Conservation (phyloP, 257 asterid genomes). For the Lantana camara region DNA sequence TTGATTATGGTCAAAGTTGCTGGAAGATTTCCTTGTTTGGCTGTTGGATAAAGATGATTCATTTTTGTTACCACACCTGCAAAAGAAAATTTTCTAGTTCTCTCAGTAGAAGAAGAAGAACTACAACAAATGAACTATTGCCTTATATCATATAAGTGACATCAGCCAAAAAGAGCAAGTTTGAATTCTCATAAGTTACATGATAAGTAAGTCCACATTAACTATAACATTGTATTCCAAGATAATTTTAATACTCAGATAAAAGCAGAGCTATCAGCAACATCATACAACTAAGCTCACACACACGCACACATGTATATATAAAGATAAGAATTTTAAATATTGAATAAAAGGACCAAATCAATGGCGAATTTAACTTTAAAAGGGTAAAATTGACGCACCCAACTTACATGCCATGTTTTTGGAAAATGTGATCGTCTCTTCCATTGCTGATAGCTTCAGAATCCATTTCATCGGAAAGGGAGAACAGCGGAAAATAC, state of each 20-base stretch:
- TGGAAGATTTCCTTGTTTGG: conserved; percentile 32
- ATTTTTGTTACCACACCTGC: conserved; percentile 33
- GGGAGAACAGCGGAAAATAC: not conserved
- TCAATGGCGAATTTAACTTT: not conserved
- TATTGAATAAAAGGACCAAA: not conserved
- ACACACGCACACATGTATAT: not conserved
- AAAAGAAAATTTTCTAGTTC: conserved; percentile 21
- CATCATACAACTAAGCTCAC: conserved; percentile 5
- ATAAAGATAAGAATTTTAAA: not conserved
- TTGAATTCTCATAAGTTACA: not conserved
- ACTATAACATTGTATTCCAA: not conserved
- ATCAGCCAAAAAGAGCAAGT: conserved; percentile 7
- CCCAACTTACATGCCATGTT: conserved; percentile 23
- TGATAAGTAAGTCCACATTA: not conserved
- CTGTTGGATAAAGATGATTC: conserved; percentile 28
- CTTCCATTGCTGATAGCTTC: conserved; percentile 4
- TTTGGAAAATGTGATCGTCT: conserved; percentile 20
- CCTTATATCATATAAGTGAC: conserved; percentile 8
- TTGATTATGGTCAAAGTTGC: conserved; percentile 27
- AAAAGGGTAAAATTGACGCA: not conserved
- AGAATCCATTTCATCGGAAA: conserved; percentile 34
- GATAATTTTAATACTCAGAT: not conserved
- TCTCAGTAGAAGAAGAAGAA: conserved; percentile 25
- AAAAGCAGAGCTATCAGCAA: not conserved
- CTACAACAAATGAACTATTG: not conserved